Conservation (phyloP, 805 yeast species). For the Torulaspora maleeae region DNA sequence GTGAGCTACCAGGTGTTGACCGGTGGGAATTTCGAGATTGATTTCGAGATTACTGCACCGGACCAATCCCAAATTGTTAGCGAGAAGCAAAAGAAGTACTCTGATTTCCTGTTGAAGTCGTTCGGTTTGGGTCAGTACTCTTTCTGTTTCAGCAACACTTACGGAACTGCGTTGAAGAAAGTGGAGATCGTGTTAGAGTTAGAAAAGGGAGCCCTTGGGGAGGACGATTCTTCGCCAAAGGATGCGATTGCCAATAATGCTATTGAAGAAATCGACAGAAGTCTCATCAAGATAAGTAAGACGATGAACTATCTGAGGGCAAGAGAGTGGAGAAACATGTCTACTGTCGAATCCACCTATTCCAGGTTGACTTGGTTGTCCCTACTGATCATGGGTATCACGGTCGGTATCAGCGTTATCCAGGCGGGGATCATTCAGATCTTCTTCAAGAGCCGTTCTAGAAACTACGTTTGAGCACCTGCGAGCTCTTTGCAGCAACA, state of each 20-base stretch:
- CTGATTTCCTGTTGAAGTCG: slow-evolving; percentile 56
- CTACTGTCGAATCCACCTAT: slow-evolving; percentile 78
- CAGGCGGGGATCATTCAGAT: slow-evolving; percentile 81
- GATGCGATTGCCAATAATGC: slow-evolving; percentile 52
- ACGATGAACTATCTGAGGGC: slow-evolving; percentile 85
- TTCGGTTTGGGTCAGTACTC: slow-evolving; percentile 57
- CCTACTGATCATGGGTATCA: slow-evolving; percentile 60
- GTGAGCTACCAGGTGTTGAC: slow-evolving; percentile 51
- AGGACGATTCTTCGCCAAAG: slow-evolving; percentile 43
- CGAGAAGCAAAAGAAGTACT: slow-evolving; percentile 58
- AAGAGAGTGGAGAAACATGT: slow-evolving; percentile 94
- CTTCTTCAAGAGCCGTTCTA: slow-evolving; percentile 56
- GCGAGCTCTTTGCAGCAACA: not conserved
- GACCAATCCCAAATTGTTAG: slow-evolving; percentile 43
- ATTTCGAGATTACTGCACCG: slow-evolving; percentile 56
- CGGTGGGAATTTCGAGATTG: slow-evolving; percentile 66
- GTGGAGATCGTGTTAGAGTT: slow-evolving; percentile 57
- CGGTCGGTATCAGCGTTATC: slow-evolving; percentile 69
- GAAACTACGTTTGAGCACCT: slow-evolving; percentile 35
- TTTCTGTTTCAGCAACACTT: slow-evolving; percentile 61
- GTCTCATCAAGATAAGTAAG: slow-evolving; percentile 53
- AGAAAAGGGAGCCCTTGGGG: slow-evolving; percentile 37
- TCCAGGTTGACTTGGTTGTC: slow-evolving; percentile 74
- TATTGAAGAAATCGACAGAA: slow-evolving; percentile 53
- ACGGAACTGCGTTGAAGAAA: slow-evolving; percentile 60